Conservation (phyloP, 345 rosid species). For the Arabidopsis suecica region DNA sequence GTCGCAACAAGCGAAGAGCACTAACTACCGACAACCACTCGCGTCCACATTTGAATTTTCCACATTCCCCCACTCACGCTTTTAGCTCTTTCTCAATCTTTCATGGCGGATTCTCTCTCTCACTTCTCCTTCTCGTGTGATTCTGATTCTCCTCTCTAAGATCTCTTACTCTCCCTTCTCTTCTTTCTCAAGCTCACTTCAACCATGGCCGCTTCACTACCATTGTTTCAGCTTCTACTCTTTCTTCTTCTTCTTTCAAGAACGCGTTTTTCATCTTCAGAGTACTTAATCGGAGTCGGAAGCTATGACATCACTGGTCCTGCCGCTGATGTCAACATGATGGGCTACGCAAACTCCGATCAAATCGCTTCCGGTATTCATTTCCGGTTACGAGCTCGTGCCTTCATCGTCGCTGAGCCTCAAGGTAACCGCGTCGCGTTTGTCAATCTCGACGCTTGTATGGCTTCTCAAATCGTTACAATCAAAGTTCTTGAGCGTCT, state of each 20-base stretch:
- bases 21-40: conserved; percentile 40
- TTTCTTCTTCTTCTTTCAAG: background rate
- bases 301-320: conserved; percentile 99
- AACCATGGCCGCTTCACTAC: conserved; percentile 15
- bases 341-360: conserved; percentile 91
- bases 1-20: conserved; percentile 8
- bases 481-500: conserved; percentile 60
- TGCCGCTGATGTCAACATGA: conserved; percentile 99
- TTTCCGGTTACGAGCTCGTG: conserved; percentile 85
- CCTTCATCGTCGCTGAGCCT: conserved; percentile 87
- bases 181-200: background rate
- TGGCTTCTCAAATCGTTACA: conserved; percentile 92
- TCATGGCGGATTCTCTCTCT: conserved; percentile 35
- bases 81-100: conserved; percentile 15
- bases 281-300: conserved; percentile 86
- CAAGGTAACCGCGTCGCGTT: conserved; percentile 77
- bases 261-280: conserved; percentile 36
- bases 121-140: conserved; percentile 24
- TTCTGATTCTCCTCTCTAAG: background rate
- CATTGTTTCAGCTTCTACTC: conserved; percentile 9
- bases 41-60: conserved; percentile 39
- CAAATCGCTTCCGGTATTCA: conserved; percentile 89
- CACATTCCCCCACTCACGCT: conserved; percentile 16
- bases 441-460: conserved; percentile 97
- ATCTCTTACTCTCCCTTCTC: background rate